phyloP scores from a whole-genome alignment of 2,329 filamentous ascomycete genomes.

The Verticillium longisporum region DNA sequence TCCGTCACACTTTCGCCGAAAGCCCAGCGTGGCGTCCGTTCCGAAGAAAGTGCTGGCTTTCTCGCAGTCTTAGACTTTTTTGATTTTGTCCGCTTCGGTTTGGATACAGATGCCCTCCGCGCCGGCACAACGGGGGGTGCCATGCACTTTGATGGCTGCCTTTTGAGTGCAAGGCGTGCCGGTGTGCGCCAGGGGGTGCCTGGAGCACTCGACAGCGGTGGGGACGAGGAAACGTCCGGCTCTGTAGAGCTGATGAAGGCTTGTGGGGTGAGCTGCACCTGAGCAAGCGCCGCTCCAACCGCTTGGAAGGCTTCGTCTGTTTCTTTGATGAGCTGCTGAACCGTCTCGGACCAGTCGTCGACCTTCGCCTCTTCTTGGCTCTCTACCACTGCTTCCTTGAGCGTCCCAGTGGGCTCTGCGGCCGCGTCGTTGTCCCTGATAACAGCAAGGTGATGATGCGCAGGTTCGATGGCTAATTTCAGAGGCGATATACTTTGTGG shows the following conservation, averaged over 20 bases:
- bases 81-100: constrained; percentile 32
- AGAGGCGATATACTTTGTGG: background rate
- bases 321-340: constrained; percentile 39
- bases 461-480: background rate
- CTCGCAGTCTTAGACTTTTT: constrained; percentile 31
- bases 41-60: constrained; percentile 10
- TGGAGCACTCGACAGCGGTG: constrained; percentile 3
- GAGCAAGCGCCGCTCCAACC: constrained; percentile 31
- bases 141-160: constrained; percentile 12
- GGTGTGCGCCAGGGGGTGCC: constrained; percentile 9
- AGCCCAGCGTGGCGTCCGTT: constrained; percentile 39
- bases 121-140: constrained; percentile 16
- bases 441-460: background rate
- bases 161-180: constrained; percentile 7
- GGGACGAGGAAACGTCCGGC: background rate
- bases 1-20: constrained; percentile 52
- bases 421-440: background rate
- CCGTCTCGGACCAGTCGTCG: constrained; percentile 24
- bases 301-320: constrained; percentile 44
- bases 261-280: constrained; percentile 10
- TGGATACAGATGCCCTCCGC: constrained; percentile 22
- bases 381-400: constrained; percentile 1
- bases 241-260: background rate
- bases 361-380: constrained; percentile 1
- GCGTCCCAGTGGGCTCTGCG: background rate